Evolutionary conservation across 1,284 basidiomycete genomes (phyloP), one percentile per base, ranked within the genome.

Genomic region (Cutaneotrichosporon mucoides): DNA sequence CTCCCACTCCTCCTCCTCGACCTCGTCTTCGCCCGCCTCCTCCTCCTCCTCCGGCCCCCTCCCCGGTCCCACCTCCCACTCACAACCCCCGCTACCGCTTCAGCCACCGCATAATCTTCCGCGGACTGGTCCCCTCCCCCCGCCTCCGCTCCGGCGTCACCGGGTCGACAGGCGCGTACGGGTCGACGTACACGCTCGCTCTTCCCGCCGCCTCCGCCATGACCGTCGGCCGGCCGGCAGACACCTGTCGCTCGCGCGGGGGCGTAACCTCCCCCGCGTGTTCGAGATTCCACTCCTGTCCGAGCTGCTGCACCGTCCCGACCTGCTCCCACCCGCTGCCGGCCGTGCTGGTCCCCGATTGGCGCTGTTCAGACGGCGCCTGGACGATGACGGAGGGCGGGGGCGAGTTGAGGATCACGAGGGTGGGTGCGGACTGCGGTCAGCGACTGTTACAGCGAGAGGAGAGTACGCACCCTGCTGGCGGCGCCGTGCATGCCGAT

Each of bases 261-360:
- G 24, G 24, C 24, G 24, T 24, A 24, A 24, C 24, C 24, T 24
- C 24, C 24, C 24, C 24, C 24, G 24, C 24, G 38, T 40, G 38
- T 12, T 46, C 44, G 49, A 24, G 24, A 24, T 40, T 51, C 49
- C 49, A 51, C 49, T n/a, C 49, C 3, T 51, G 49, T 6, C 49
- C 49, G 11, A 51, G 38, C 10, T 38, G 37, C 49, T 51, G 49
- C 16, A 38, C 37, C 38, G 38, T 40, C 7, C 38, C 38, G 34
- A 48, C 46, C 34, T 48, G 11, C 13, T 48, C 46, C 46, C 46
- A 48, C 4, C 46, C 46, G 33, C 46, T 48, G 12, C 46, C 46
- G 6, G 34, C 11, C 24, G 10, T 33, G 46, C 46, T 34, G 11
- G 33, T 35, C 5, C 46, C 12, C 34, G 46, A 35, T 13, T 48